Base-by-base conservation (phyloP, 176 grass and related monocot genomes). In the Bromus sterilis region DNA sequence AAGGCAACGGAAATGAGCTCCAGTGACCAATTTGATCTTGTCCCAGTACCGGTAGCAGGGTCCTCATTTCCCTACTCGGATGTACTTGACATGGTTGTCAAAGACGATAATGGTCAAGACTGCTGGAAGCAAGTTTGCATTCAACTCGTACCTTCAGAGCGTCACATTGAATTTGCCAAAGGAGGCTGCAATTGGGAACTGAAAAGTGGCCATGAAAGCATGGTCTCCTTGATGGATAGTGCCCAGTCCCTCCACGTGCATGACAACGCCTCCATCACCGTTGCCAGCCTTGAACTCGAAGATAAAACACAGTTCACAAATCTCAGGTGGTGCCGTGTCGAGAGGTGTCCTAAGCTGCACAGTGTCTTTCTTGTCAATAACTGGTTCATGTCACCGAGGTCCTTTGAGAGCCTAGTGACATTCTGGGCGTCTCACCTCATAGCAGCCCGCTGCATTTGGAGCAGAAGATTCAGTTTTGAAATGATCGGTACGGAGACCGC, bases 351-450 rank as follows among this genome's bases (percentile, higher is more conserved):
- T 16, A 74, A 74, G 43, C 4, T 74, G 4, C 28, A 74, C 1
- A 6, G 4, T 0, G 42, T 49, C 3, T 74, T 74, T 21, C 1
- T 18, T 7, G 12, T 13, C 32, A 13, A 62, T 31, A 0, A 0
- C 1, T 4, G 3, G 3, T 10, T 20, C 25, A 48, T 14, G 3
- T 1, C 0, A 30, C 7, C 0, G 6, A 0, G 2, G 1, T 33
- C 9, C 14, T 74, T 74, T 28, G 0, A 2, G 16, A 29, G 15
- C 9, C 8, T 74, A 4, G 9, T 51, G 28, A 74, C 18, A 18
- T 2, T 74, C 3, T 51, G 44, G 71, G 43, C 4, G 9, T 74
- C 71, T 30, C 28, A 70, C 11, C 66, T 74, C 1, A 8, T 4
- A n/a, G 4, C 2, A 12, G 9, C 14, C 9, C 16, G 15, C 4